A percentile compares a stretch with the other conserved stretches of the same genome.
Evolutionary conservation across 202 grass and related monocot species (phyloP).

Genomic region (Tripidium arundinaceum): DNA sequence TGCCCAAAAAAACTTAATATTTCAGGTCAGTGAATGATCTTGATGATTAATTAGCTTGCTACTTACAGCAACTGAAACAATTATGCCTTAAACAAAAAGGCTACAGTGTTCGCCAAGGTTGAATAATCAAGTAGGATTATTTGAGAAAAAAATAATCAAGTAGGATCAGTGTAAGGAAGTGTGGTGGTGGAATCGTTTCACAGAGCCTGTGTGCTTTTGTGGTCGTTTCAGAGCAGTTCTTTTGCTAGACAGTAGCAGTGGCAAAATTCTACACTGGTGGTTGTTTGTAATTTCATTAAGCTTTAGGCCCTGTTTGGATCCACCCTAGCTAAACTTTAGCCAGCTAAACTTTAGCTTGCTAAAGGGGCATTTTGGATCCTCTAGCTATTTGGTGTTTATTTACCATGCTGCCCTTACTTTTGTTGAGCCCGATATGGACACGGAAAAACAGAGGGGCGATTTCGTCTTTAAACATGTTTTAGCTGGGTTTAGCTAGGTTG

Average conservation of each 20-base stretch:
- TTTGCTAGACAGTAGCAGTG: not conserved
- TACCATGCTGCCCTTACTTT: no score
- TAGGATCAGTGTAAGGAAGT: not conserved
- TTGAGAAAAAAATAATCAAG: no score
- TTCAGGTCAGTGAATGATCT: not conserved
- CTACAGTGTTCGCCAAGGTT: not conserved
- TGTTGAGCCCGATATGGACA: no score
- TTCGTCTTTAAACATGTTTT: no score
- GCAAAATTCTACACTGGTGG: not conserved
- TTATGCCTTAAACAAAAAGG: not conserved
- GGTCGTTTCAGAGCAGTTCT: not conserved
- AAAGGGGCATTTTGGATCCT: no score
- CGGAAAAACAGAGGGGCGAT: no score
- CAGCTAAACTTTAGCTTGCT: no score
- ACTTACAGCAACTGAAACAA: not conserved
- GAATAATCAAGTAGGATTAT: no score
- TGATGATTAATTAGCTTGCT: slow-evolving; percentile 7
- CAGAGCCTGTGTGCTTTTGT: not conserved
- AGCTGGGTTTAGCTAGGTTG: no score
- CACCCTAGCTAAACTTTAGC: no score
- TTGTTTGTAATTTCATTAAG: not conserved
- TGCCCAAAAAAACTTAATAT: not conserved
- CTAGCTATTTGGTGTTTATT: no score
- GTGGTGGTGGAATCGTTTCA: not conserved
- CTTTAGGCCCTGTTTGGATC: no score